Evolutionary conservation across 2,329 filamentous ascomycete species (phyloP).

Genomic region (Phialophora chinensis): DNA sequence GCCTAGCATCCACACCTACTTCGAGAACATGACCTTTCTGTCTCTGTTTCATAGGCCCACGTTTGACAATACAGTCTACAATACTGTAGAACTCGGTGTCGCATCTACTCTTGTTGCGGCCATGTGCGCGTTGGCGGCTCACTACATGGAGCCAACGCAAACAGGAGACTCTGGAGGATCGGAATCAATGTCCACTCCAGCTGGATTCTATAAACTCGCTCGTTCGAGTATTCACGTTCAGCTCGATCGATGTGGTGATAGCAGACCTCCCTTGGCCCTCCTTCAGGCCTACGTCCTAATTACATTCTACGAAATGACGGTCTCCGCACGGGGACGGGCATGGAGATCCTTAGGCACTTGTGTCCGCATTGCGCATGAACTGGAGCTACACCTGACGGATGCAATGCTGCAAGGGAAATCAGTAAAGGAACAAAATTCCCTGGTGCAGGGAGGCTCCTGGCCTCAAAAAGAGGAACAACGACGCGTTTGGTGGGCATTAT

Average conservation of each 20-base stretch:
- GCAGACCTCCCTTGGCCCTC: constrained; percentile 11
- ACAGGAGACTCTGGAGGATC: neutral
- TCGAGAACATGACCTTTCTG: constrained; percentile 17
- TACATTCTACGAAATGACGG: constrained; percentile 12
- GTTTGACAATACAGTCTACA: constrained; percentile 12
- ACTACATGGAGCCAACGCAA: constrained; percentile 9
- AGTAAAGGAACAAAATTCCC: neutral
- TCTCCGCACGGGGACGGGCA: constrained; percentile 10
- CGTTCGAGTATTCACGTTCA: constrained; percentile 8
- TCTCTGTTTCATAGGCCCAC: constrained; percentile 18
- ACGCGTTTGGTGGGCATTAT: constrained; percentile 18
- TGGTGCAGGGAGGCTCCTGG: constrained; percentile 4
- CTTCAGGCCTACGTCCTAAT: constrained; percentile 17
- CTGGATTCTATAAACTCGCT: constrained; percentile 15
- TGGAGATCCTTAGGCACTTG: constrained; percentile 15
- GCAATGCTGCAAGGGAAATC: constrained; percentile 9
- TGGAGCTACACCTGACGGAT: constrained; percentile 19
- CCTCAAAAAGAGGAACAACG: constrained; percentile 12
- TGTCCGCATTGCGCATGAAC: constrained; percentile 20
- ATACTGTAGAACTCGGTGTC: neutral
- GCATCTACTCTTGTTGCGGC: constrained; percentile 14
- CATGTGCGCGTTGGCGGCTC: constrained; percentile 11
- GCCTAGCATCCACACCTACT: constrained; percentile 6
- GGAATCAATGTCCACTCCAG: neutral
- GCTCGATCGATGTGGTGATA: constrained; percentile 12